phyloP scores from a whole-genome alignment of 768 basidiomycete genomes.

The Boletus rubroflammeus region DNA sequence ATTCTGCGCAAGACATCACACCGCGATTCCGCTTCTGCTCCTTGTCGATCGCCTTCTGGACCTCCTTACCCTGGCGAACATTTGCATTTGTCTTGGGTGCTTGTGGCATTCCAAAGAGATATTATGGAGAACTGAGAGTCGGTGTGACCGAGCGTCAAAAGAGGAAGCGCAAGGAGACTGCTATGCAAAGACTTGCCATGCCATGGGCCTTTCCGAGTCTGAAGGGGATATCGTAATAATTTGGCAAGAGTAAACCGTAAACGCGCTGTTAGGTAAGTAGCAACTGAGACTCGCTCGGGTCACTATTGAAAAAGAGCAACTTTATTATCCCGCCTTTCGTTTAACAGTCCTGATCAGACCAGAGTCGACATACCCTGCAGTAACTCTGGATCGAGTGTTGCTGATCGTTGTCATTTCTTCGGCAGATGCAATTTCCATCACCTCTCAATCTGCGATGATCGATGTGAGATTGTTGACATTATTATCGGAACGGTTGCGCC shows the following conservation, averaged over 20 bases:
- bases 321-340: background rate
- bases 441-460: conserved; percentile 18
- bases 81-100: conserved; percentile 47
- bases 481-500: background rate
- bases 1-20: conserved; percentile 55
- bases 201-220: background rate
- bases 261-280: conserved; percentile 14
- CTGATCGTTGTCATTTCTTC: background rate
- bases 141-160: background rate
- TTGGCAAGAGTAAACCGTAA: background rate
- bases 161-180: background rate
- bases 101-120: conserved; percentile 43
- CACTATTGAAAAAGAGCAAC: background rate
- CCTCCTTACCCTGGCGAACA: conserved; percentile 31
- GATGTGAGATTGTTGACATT: background rate
- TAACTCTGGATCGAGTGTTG: background rate
- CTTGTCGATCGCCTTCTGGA: conserved; percentile 56
- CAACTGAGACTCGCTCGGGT: background rate
- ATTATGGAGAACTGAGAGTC: background rate
- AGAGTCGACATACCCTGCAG: background rate
- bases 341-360: background rate
- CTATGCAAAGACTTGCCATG: background rate
- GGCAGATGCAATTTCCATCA: background rate
- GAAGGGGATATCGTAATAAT: conserved; percentile 5
- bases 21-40: conserved; percentile 64